Percentiles rank a stretch among this genome's conserved stretches.
Evolutionary conservation across 2,329 filamentous ascomycete genomes (phyloP).

Genomic region (Leptosphaerulina australis): DNA sequence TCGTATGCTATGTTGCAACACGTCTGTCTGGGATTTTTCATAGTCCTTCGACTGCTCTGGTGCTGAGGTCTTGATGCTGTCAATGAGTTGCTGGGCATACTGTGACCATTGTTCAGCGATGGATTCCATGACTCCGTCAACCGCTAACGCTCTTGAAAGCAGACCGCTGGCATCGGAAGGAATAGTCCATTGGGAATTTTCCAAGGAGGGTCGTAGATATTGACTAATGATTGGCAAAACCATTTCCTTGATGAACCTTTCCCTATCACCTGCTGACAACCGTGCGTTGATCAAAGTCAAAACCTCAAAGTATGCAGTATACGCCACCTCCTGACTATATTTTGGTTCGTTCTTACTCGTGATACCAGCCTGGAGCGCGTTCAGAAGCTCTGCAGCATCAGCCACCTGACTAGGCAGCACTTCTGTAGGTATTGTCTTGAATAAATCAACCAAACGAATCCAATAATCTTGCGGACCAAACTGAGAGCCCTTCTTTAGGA

Average conservation of each 20-base stretch:
- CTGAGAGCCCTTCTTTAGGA: conserved; percentile 84
- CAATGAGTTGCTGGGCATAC: conserved; percentile 66
- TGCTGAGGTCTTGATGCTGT: conserved; percentile 73
- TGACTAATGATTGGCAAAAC: conserved; percentile 61
- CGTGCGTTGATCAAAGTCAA: conserved; percentile 55
- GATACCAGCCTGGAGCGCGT: conserved; percentile 73
- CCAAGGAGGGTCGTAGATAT: conserved; percentile 57
- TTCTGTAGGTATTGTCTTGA: conserved; percentile 62
- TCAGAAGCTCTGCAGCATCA: conserved; percentile 66
- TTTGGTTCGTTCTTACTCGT: conserved; percentile 75
- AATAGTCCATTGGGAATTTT: conserved; percentile 59
- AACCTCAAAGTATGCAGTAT: conserved; percentile 74
- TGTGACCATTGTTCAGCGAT: conserved; percentile 66
- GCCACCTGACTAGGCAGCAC: conserved; percentile 61
- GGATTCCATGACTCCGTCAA: conserved; percentile 54
- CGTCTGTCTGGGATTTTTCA: conserved; percentile 70
- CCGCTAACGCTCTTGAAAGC: conserved; percentile 50
- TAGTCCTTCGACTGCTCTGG: conserved; percentile 84
- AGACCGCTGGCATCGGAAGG: conserved; percentile 49
- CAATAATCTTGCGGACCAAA: conserved; percentile 75
- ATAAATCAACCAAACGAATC: conserved; percentile 67
- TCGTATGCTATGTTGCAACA: conserved; percentile 69
- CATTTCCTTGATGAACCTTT: conserved; percentile 54
- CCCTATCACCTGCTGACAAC: conserved; percentile 53
- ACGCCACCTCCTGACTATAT: conserved; percentile 70